phyloP scores from a whole-genome alignment of 768 basidiomycete species.

The Tylopilus plumbeoviolaceoides region DNA sequence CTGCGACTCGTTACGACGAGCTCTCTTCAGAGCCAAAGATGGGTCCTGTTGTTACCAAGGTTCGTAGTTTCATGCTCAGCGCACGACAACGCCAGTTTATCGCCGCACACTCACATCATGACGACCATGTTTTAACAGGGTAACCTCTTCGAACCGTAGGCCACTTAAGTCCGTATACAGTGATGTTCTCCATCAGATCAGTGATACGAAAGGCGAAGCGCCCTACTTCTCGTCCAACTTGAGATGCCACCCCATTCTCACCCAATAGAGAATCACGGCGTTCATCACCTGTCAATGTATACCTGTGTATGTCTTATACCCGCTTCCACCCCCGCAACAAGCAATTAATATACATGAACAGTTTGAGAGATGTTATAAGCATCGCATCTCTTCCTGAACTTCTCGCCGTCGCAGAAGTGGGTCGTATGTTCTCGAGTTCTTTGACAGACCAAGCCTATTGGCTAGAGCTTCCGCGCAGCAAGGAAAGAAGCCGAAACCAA shows the following conservation, averaged over 20 bases:
- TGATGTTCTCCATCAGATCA: constrained; percentile 4
- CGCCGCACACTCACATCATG: constrained; percentile 9
- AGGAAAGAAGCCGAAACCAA: constrained; percentile 8
- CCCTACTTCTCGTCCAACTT: background rate
- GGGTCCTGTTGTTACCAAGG: background rate
- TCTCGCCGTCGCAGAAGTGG: background rate
- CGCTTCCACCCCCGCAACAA: background rate
- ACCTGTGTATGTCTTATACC: background rate
- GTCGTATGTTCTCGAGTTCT: background rate
- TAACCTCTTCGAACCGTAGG: background rate
- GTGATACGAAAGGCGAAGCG: background rate
- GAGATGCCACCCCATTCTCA: no score
- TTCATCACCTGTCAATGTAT: background rate
- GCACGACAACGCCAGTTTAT: constrained; percentile 6
- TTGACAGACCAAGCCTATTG: background rate
- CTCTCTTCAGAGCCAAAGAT: background rate
- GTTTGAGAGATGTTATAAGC: background rate
- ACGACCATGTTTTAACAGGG: constrained; percentile 1
- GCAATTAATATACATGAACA: background rate
- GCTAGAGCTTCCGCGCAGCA: constrained; percentile 20
- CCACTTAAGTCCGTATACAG: constrained; percentile 12
- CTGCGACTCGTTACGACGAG: background rate
- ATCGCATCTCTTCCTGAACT: constrained; percentile 2
- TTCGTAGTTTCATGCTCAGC: background rate
- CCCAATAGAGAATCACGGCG: background rate